Evolutionary conservation across 495 filamentous ascomycete genomes (phyloP), one percentile per base, ranked within the genome.

Genomic region (Trichoderma virens): DNA sequence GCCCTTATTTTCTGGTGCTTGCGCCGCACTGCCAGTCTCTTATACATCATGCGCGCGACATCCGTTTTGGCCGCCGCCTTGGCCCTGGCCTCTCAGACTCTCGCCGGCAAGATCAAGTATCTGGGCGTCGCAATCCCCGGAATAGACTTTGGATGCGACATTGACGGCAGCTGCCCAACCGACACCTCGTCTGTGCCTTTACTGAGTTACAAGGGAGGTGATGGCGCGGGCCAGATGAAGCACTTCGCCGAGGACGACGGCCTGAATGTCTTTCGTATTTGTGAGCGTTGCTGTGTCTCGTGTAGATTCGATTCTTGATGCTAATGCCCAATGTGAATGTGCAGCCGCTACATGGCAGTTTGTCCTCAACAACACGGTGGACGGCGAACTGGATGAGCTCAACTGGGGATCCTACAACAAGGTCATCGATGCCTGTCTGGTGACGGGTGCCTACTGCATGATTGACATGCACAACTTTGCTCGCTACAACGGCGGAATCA

Each of bases 381-480:
- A 76, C 43, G 78, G 73, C 27, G 69, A 67, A 28, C 72, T 83
- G 35, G 73, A 83, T 66, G 56, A 67, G 30, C 67, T 69, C 61
- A 80, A 84, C 69, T 68, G 82, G 13, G 79, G 67, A n/a, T 74
- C 77, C 38, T 88, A 86, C 68, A 80, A 87, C 71, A 72, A 74
- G 32, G 70, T 87, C 28, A 71, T 88, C 38, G 80, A 86, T 69
- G 78, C 81, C 27, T 88, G 86, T 69, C 74, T 88, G 60, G 72
- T 67, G 16, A 79, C 80, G 18, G 82, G 79, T 28, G 83, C 81
- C 9, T 66, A 74, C 59, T 88, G 86, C 70, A 82, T 88, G 67
- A 76, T 88, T 62, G 83, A 86, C 67, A 70, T 77, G 62, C 74
- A 77, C 68, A 76, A 79, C 70, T 77, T 83, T 71, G 84, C 83